Evolutionary conservation across 495 filamentous ascomycete genomes (phyloP).

Genomic region (Penicillium angulare): DNA sequence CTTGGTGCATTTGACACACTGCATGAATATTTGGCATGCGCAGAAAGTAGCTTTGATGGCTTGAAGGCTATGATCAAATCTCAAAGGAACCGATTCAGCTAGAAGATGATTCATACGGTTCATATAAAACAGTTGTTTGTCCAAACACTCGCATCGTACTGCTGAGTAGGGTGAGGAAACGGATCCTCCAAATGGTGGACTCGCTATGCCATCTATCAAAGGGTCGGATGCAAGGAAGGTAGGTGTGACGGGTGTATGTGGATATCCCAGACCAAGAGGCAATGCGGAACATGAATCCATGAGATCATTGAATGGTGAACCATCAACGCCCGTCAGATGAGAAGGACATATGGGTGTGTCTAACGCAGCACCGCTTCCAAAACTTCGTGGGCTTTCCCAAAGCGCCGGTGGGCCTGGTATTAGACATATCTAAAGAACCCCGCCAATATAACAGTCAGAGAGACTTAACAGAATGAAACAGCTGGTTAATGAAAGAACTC

Average conservation of each 20-base stretch:
- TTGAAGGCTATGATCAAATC: conserved; percentile 41
- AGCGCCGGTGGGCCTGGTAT: conserved; percentile 18
- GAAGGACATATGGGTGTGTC: conserved; percentile 24
- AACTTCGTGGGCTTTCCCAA: conserved; percentile 26
- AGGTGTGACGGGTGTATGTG: conserved; percentile 36
- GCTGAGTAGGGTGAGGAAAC: conserved; percentile 18
- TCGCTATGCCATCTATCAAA: conserved; percentile 29
- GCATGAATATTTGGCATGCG: conserved; percentile 35
- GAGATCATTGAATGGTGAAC: conserved; percentile 22
- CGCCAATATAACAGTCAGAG: no score
- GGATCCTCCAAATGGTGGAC: conserved; percentile 28
- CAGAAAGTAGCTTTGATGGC: conserved; percentile 33
- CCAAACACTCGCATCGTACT: conserved; percentile 35
- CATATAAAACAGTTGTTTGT: conserved; percentile 34
- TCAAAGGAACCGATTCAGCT: conserved; percentile 26
- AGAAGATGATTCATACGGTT: conserved; percentile 36
- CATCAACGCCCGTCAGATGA: conserved; percentile 12
- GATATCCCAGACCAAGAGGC: conserved; percentile 22
- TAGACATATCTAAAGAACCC: conserved; percentile 22
- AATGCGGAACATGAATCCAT: conserved; percentile 19
- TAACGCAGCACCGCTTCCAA: conserved; percentile 9
- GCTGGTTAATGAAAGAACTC: not conserved
- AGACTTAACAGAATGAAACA: no score
- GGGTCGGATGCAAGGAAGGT: conserved; percentile 34
- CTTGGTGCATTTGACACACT: conserved; percentile 37